These are phyloP conservation scores for Gossypium stocksii DNA, from an alignment of 345 rosid species.

Conservation along the genomic window DNA sequence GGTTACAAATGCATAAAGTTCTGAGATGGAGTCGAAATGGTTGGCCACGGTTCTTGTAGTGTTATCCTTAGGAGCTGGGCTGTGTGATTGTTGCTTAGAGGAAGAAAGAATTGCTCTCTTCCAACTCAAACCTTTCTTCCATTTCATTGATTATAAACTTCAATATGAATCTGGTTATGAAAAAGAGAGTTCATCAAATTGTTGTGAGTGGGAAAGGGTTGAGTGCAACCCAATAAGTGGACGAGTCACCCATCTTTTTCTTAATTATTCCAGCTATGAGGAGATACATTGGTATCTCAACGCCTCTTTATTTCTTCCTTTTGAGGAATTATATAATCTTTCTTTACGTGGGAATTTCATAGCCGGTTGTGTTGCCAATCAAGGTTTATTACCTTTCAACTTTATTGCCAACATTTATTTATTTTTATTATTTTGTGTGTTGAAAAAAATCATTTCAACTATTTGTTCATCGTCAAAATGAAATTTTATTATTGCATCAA, in stretches of 20 bases:
- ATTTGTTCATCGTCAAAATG: no score
- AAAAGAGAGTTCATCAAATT: background rate
- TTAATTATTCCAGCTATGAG: background rate
- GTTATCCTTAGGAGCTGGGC: background rate
- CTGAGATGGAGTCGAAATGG: background rate
- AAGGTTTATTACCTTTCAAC: background rate
- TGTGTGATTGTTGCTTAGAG: background rate
- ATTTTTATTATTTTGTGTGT: no score
- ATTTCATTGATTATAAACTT: background rate
- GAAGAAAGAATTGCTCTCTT: background rate
- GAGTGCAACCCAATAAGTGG: background rate
- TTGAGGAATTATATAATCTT: background rate
- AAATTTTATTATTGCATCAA: no score
- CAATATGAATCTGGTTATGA: background rate
- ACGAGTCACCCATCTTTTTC: background rate
- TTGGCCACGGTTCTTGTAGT: background rate
- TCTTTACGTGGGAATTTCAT: background rate
- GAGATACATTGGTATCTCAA: background rate
- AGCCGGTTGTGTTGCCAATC: background rate
- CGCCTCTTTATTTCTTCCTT: slow-evolving; percentile 12
- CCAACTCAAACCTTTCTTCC: background rate
- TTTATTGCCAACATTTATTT: no score
- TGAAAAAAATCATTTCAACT: no score
- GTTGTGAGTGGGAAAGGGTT: background rate
- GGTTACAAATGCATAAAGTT: background rate